Evolutionary conservation across 176 grass and related monocot species (phyloP), one percentile per base, ranked within the genome.

Genomic region (Microstegium vimineum): DNA sequence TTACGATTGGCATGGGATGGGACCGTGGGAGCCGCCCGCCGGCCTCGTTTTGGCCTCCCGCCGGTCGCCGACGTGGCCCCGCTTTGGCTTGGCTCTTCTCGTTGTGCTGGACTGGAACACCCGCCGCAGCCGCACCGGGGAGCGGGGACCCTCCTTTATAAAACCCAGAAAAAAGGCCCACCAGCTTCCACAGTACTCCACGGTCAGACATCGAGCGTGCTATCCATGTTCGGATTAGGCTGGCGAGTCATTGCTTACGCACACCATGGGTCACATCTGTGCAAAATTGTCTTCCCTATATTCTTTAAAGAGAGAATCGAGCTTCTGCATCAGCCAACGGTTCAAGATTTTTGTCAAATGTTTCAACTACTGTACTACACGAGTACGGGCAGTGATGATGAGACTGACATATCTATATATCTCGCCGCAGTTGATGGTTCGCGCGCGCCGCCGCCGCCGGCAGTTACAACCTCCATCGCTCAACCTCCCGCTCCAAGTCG

Each of bases 221-320:
- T n/a, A 27, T 27, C 12, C 35, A 61, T 62, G 75, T 77, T 78
- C 15, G 47, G 35, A 43, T 33, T 35, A 77, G 73, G 47, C 9
- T 45, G 63, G 68, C 51, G 32, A 84, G 82, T 76, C 74, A 84
- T 33, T 17, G 74, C 82, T 84, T 33, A 69, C 73, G 73, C 42
- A 26, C n/a, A 35, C 40, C 11, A 32, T 16, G 23, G 40, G 17
- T 17, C 14, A 6, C 5, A 66, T 31, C 30, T 38, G 10, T 1
- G 1, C 4, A 33, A 7, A 10, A 71, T 71, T 41, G 31, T n/a
- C 34, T 27, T 40, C n/a, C 4, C 62, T 33, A 5, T 49, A 5
- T 49, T 49, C 16, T 49, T 49, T 47, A 47, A 16, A 47, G 15
- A 17, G 13, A 13, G n/a, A 1, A 17, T 47, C n/a, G 45, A 16